phyloP scores from a whole-genome alignment of 371 early-diverging fungal genomes.

The Haplosporangium sp. region DNA sequence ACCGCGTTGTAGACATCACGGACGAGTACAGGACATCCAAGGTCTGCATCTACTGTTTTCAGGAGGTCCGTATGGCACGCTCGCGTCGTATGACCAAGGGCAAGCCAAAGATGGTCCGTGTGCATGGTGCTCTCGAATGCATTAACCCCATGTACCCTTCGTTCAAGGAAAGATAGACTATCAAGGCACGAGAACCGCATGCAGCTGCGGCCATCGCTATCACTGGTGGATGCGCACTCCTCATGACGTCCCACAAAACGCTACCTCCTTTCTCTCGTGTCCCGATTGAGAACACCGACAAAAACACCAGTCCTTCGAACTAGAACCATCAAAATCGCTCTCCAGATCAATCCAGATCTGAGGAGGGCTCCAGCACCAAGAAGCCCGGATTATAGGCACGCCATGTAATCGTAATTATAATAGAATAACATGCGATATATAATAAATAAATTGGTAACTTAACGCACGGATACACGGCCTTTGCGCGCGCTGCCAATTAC shows the following conservation, averaged over 20 bases:
- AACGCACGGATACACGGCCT: neutral
- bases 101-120: conserved; percentile 5
- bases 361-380: neutral
- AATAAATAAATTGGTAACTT: neutral
- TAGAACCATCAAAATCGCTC: conserved; percentile 1
- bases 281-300: neutral
- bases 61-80: neutral
- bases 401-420: too few relatives aligned
- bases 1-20: conserved; percentile 12
- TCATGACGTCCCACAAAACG: neutral
- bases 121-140: conserved; percentile 14
- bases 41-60: conserved; percentile 7
- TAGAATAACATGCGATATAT: too few relatives aligned
- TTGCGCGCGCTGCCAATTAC: neutral
- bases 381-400: too few relatives aligned
- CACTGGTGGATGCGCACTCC: neutral
- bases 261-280: neutral
- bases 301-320: conserved; percentile 2
- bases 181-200: conserved; percentile 7
- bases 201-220: conserved; percentile 13
- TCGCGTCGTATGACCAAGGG: neutral
- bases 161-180: conserved; percentile 1
- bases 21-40: conserved; percentile 13
- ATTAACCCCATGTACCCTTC: conserved; percentile 9
- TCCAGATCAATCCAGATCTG: neutral